A percentile compares a stretch with the other conserved stretches of the same genome.
These are phyloP conservation scores for Chrysanthemum lavandulifolium DNA, from an alignment of 129 eudicot species.

Conservation along the genomic window DNA sequence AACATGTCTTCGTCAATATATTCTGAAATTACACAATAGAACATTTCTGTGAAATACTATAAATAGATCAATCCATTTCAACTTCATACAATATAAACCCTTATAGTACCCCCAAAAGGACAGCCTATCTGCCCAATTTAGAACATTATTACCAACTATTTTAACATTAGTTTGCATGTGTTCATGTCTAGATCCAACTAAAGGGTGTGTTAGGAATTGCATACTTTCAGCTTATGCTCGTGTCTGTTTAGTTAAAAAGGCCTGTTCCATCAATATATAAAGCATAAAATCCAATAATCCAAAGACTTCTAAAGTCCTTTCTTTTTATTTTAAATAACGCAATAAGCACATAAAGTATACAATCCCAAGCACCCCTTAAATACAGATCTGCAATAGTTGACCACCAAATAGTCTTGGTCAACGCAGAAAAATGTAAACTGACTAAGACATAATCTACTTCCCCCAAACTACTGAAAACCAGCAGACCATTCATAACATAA, in stretches of 20 bases:
- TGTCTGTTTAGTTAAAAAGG: too few species aligned
- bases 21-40: constrained; percentile 77
- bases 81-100: constrained; percentile 21
- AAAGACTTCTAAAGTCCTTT: too few species aligned
- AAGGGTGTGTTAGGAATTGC: neutral
- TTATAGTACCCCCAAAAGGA: constrained; percentile 8
- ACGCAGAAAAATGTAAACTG: neutral
- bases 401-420: neutral
- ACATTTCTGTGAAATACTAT: constrained; percentile 43
- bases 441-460: neutral
- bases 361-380: too few species aligned
- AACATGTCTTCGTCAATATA: constrained; percentile 81
- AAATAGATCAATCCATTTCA: constrained; percentile 31
- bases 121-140: constrained; percentile 8
- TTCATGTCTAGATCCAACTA: neutral
- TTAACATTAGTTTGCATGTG: neutral
- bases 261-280: too few species aligned
- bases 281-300: too few species aligned
- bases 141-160: constrained; percentile 20
- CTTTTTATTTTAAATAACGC: too few species aligned
- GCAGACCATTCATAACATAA: neutral
- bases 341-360: too few species aligned
- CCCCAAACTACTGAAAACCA: constrained; percentile 13
- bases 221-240: neutral
- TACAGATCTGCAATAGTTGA: too few species aligned